These are phyloP conservation scores for Nicotiana tomentosiformis DNA, from an alignment of 257 asterid species.

Conservation along the genomic window DNA sequence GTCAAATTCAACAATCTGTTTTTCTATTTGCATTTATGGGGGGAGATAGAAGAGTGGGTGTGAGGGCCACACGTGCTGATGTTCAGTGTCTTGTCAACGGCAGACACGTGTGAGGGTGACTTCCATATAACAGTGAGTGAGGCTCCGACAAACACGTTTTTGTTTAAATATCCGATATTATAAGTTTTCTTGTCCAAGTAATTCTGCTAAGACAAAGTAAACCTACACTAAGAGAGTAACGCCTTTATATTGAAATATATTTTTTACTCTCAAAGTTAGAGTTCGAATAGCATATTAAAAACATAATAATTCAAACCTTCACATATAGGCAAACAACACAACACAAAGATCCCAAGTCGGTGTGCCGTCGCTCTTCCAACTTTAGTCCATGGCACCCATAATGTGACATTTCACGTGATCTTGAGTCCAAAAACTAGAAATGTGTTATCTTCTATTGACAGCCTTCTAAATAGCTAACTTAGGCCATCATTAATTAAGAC, in stretches of 20 bases:
- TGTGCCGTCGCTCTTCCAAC: conserved; percentile 1
- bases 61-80: conserved; percentile 19
- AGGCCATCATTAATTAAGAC: neutral
- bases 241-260: neutral
- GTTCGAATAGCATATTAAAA: neutral
- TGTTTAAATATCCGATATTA: neutral
- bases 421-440: neutral
- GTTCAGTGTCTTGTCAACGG: conserved; percentile 18
- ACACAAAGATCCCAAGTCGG: neutral
- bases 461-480: conserved; percentile 1
- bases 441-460: conserved; percentile 12
- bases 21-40: conserved; percentile 1
- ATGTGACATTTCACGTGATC: conserved; percentile 35
- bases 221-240: neutral
- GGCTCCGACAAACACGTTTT: neutral
- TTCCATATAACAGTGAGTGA: neutral
- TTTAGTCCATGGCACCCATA: neutral
- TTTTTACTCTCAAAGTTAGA: neutral
- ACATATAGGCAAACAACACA: neutral
- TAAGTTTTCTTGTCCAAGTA: neutral
- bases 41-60: neutral
- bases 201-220: too few relatives aligned
- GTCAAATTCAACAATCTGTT: conserved; percentile 35
- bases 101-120: conserved; percentile 37
- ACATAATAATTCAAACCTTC: too few relatives aligned